Evolutionary conservation across 192 early-diverging fungal species (phyloP), one percentile per base, ranked within the genome.

Genomic region (Coemansia sp.): DNA sequence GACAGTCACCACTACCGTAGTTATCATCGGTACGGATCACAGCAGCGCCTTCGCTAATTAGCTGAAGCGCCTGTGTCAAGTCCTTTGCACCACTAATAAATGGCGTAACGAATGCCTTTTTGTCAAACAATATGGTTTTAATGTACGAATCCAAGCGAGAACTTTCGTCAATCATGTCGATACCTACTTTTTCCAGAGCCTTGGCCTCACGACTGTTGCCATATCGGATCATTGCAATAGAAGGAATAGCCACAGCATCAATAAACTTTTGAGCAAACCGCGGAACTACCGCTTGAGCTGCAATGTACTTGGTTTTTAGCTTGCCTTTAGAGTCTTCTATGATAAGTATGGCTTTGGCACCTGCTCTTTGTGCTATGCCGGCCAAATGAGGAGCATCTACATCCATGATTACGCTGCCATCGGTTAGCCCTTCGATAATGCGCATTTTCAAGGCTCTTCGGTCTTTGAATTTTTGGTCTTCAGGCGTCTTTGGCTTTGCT

Each of bases 201-300:
- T 92, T 91, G 20, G 96, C 96, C 79, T 99, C 96, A 60, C 95
- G 89, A 83, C 93, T 87, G 83, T 99, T 96, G 63, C 96, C 96
- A 60, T 95, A 91, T 60, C 95, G 89, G 75, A 95, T 94, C 75
- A 93, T 94, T 66, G 94, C 93, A 89, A 99, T 94, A 58, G 97
- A 96, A 20, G 96, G 96, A 80, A 99, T 36, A 30, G 59, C 59
- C 5, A 60, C 59, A 29, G 25, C 22, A 48, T 60, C 59, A 48
- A 60, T 18, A 28, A 48, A 42, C 12, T 42, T 60, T 45, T 4
- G 0, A 38, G 34, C 33, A 60, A 48, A 2, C 17, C 52, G 11
- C 3, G n/a, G 42, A 30, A 31, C 28, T 4, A 55, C 31, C 31
- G 30, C 22, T 11, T 55, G 42, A 3, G 42, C 42, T 45, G 42